Evolutionary conservation across 257 asterid genomes (phyloP).

Genomic region (Rhazya stricta): DNA sequence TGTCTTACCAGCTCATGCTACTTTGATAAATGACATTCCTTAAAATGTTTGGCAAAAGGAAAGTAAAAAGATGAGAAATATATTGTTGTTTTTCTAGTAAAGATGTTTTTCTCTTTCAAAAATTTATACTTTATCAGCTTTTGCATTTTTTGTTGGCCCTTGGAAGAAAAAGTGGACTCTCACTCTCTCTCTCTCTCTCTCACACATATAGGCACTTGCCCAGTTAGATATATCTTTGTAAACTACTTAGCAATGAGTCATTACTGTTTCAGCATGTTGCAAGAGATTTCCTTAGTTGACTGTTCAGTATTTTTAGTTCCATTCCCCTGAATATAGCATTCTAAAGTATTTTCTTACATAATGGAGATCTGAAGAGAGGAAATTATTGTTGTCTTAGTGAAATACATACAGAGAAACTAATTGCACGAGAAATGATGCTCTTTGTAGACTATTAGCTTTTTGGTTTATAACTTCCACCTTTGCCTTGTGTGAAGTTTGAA

Average conservation of each 20-base stretch:
- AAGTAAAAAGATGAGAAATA: not conserved
- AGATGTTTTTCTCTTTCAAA: not conserved
- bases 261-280: not conserved
- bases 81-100: not conserved
- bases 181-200: not conserved
- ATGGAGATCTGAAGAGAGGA: not conserved
- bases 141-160: not conserved
- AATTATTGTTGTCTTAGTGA: not conserved
- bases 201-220: not conserved
- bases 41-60: not conserved
- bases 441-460: not conserved
- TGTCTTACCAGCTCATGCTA: not conserved
- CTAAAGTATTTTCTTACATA: not conserved
- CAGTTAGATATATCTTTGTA: not conserved
- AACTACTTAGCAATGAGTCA: not conserved
- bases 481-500: constrained; percentile 5
- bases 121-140: not conserved
- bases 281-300: not conserved
- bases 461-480: not conserved
- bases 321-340: not conserved
- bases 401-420: not conserved
- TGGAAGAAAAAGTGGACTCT: too few species aligned
- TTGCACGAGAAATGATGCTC: not conserved
- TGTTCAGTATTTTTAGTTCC: not conserved
- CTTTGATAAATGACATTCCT: not conserved